phyloP scores from a whole-genome alignment of 1,139 yeast genomes.

The Saccharomyces hybrid region DNA sequence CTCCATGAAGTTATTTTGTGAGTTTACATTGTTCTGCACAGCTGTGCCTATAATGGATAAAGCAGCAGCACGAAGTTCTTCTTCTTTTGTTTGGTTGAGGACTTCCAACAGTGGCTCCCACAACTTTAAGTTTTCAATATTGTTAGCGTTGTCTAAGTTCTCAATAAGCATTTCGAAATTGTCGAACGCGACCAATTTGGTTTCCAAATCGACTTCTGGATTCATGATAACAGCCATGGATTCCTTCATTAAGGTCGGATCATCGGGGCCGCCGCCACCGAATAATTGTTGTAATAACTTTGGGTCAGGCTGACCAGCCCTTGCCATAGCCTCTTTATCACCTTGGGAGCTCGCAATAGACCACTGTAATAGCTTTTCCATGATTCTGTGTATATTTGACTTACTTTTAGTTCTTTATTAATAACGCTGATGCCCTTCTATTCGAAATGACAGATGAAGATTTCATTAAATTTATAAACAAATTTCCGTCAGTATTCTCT shows the following conservation, averaged over 20 bases:
- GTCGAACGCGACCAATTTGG: constrained; percentile 72
- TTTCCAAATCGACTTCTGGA: constrained; percentile 53
- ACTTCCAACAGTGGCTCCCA: constrained; percentile 65
- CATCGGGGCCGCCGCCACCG: constrained; percentile 69
- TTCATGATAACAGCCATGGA: constrained; percentile 56
- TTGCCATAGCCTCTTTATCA: constrained; percentile 55
- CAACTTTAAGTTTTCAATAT: constrained; percentile 70
- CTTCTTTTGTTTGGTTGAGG: constrained; percentile 37
- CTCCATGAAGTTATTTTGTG: constrained; percentile 58
- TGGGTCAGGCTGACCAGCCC: constrained; percentile 70
- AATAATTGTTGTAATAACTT: constrained; percentile 67
- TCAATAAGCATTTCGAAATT: constrained; percentile 92
- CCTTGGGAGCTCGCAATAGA: constrained; percentile 72
- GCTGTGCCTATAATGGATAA: constrained; percentile 84
- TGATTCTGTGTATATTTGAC: constrained; percentile 24
- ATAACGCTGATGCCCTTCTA: too few relatives aligned
- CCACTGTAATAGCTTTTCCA: constrained; percentile 92
- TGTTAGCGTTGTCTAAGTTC: constrained; percentile 90
- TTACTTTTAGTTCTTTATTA: too few relatives aligned
- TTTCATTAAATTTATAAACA: not conserved
- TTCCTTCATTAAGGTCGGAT: constrained; percentile 76
- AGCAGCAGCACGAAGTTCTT: constrained; percentile 47
- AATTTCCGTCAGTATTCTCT: not conserved
- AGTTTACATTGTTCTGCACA: constrained; percentile 75
- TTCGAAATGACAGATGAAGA: too few relatives aligned